phyloP scores from a whole-genome alignment of 1,284 basidiomycete genomes.

The Sporisorium scitamineum region DNA sequence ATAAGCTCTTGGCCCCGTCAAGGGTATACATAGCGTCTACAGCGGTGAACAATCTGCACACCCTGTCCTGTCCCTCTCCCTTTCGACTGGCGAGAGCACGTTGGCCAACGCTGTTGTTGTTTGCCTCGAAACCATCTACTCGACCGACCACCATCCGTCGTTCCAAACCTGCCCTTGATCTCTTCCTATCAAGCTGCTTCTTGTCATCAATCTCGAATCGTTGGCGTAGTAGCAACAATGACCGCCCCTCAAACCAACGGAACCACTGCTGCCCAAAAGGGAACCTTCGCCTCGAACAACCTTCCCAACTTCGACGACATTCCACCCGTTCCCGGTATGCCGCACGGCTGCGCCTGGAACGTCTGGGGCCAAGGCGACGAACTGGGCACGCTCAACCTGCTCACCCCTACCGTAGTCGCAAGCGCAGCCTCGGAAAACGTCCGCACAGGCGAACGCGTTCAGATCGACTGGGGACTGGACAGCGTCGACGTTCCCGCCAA shows the following conservation, averaged over 20 bases:
- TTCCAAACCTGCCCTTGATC: neutral
- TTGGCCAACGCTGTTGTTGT: too few relatives aligned
- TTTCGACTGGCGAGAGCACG: too few relatives aligned
- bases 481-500: conserved; percentile 44
- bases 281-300: conserved; percentile 8
- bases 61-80: too few relatives aligned
- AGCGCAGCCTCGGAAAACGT: conserved; percentile 39
- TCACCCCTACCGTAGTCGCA: conserved; percentile 32
- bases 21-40: neutral
- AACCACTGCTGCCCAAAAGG: neutral
- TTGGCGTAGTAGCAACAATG: neutral
- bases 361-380: conserved; percentile 38
- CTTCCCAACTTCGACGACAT: conserved; percentile 39
- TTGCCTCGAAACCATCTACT: neutral
- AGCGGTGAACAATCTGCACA: too few relatives aligned
- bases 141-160: neutral
- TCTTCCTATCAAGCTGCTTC: neutral
- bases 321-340: conserved; percentile 35
- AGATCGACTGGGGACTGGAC: conserved; percentile 50
- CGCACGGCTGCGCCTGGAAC: conserved; percentile 47
- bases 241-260: neutral
- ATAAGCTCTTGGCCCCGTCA: neutral
- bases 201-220: neutral
- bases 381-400: conserved; percentile 41
- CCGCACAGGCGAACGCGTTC: conserved; percentile 39